Percentiles rank a stretch among this genome's conserved stretches.
phyloP scores from a whole-genome alignment of 1,284 basidiomycete species.

The Termitomyces sp. region DNA sequence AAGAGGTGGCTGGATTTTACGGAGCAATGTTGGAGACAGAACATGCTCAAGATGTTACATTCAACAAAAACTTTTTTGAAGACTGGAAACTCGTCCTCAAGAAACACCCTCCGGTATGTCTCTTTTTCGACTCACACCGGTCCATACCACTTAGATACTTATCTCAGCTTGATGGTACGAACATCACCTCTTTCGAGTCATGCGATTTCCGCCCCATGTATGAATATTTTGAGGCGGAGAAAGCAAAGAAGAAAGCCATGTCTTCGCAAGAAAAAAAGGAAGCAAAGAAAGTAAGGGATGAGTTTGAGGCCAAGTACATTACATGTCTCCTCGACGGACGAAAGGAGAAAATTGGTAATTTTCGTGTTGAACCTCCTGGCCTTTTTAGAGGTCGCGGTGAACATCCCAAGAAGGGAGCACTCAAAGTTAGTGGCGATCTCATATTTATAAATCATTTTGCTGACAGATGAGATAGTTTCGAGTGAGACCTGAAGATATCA shows the following conservation, averaged over 20 bases:
- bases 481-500: constrained; percentile 89
- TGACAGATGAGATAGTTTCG: constrained; percentile 52
- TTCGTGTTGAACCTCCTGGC: constrained; percentile 96
- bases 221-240: constrained; percentile 89
- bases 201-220: constrained; percentile 97
- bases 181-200: constrained; percentile 73
- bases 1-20: constrained; percentile 98
- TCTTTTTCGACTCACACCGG: constrained; percentile 16
- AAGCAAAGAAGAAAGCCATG: constrained; percentile 89
- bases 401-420: constrained; percentile 94
- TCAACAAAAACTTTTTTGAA: constrained; percentile 95
- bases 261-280: constrained; percentile 86
- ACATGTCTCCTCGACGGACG: constrained; percentile 88
- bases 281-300: constrained; percentile 81
- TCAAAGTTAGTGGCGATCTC: constrained; percentile 63
- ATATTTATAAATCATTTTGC: background rate
- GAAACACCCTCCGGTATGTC: constrained; percentile 79
- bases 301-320: constrained; percentile 80
- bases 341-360: constrained; percentile 98
- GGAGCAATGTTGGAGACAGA: constrained; percentile 91
- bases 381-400: constrained; percentile 97
- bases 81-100: constrained; percentile 83
- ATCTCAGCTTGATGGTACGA: constrained; percentile 61
- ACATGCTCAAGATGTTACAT: constrained; percentile 84
- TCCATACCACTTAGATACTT: constrained; percentile 10